These are phyloP conservation scores for Botrytis elliptica DNA, from an alignment of 2,329 filamentous ascomycete genomes.

Conservation along the genomic window DNA sequence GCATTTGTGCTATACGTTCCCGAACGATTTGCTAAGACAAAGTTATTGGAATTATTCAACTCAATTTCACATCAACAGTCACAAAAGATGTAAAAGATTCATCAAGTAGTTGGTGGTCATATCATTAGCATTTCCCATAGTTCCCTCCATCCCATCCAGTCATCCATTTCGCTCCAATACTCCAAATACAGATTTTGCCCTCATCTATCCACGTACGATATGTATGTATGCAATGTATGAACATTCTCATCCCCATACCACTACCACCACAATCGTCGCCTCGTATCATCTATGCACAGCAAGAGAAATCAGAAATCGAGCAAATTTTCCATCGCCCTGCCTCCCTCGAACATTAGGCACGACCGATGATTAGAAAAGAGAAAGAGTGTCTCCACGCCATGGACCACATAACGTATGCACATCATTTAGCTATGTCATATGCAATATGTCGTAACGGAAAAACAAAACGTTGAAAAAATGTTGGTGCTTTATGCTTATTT, in stretches of 20 bases:
- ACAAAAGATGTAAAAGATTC: neutral
- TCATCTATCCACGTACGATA: constrained; percentile 18
- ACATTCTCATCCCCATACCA: neutral
- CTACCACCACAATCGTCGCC: neutral
- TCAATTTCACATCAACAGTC: neutral
- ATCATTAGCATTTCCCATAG: constrained; percentile 20
- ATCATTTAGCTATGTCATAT: constrained; percentile 13
- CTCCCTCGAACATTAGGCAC: neutral
- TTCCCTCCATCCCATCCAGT: constrained; percentile 3
- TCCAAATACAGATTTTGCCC: constrained; percentile 11
- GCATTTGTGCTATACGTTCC: neutral
- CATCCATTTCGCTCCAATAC: constrained; percentile 11
- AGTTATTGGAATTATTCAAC: neutral
- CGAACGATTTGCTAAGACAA: neutral
- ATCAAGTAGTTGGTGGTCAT: constrained; percentile 7
- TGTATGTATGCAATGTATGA: constrained; percentile 17
- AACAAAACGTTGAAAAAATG: neutral
- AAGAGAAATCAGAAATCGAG: constrained; percentile 8
- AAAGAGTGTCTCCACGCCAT: neutral
- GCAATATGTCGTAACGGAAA: constrained; percentile 5
- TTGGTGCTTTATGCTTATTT: constrained; percentile 20
- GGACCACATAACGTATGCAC: neutral
- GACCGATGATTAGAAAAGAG: neutral
- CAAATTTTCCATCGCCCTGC: neutral
- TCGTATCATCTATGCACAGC: constrained; percentile 9